phyloP scores from a whole-genome alignment of 2,329 filamentous ascomycete genomes.

The Emericellopsis cladophorae region DNA sequence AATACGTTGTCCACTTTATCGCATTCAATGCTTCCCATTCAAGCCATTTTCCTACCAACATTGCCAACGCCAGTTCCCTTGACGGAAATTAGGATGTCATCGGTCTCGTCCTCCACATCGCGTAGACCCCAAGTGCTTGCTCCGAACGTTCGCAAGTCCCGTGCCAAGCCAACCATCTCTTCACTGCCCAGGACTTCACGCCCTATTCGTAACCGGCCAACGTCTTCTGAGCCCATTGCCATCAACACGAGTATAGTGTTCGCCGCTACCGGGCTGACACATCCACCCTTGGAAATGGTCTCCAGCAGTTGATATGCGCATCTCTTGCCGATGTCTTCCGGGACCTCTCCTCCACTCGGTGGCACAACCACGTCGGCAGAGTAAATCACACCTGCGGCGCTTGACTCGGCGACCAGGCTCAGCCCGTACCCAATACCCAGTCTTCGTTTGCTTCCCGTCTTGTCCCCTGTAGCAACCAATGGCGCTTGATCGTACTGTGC shows the following conservation, averaged over 20 bases:
- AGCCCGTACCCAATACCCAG: slow-evolving; percentile 87
- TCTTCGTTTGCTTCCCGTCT: slow-evolving; percentile 42
- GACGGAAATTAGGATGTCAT: slow-evolving; percentile 75
- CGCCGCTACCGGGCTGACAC: slow-evolving; percentile 59
- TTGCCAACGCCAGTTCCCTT: slow-evolving; percentile 92
- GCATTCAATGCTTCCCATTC: slow-evolving; percentile 9
- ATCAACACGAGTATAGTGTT: slow-evolving; percentile 74
- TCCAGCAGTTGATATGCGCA: slow-evolving; percentile 87
- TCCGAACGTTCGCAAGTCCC: slow-evolving; percentile 82
- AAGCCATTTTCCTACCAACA: slow-evolving; percentile 78
- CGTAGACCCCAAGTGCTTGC: slow-evolving; percentile 83
- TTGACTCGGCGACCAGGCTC: slow-evolving; percentile 86
- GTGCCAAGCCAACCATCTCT: slow-evolving; percentile 64
- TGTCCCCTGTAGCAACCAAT: slow-evolving; percentile 39
- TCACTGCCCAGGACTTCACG: slow-evolving; percentile 73
- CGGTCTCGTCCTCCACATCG: slow-evolving; percentile 53
- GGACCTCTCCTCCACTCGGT: slow-evolving; percentile 66
- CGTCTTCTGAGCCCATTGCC: slow-evolving; percentile 96
- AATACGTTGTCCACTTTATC: not conserved
- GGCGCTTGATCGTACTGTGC: slow-evolving; percentile 61
- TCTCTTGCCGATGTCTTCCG: slow-evolving; percentile 80
- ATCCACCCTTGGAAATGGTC: slow-evolving; percentile 69
- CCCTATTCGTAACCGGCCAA: slow-evolving; percentile 73
- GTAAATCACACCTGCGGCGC: slow-evolving; percentile 65
- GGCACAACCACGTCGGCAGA: slow-evolving; percentile 73